Conservation (phyloP, 1,284 basidiomycete species). For the Cryptococcus sp. region DNA sequence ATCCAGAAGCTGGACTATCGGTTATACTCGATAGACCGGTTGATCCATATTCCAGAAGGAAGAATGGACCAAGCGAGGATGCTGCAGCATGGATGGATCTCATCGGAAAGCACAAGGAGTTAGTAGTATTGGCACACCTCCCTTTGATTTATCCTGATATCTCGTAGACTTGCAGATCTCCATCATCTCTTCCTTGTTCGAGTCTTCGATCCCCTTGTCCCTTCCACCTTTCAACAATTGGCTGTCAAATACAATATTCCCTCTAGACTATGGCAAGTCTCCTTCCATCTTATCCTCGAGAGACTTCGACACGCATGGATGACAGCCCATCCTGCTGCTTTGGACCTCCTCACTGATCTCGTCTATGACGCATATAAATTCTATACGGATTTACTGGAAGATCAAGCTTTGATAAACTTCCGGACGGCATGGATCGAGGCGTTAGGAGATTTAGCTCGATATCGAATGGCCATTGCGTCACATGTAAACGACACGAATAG, state of each 20-base stretch:
- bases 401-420: slow-evolving; percentile 66
- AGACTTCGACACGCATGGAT: slow-evolving; percentile 73
- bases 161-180: slow-evolving; percentile 70
- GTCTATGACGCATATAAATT: slow-evolving; percentile 94
- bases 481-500: slow-evolving; percentile 37
- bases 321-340: slow-evolving; percentile 34
- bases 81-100: slow-evolving; percentile 44
- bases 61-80: slow-evolving; percentile 17
- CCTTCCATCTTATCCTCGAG: slow-evolving; percentile 85
- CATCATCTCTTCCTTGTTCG: slow-evolving; percentile 84
- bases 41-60: slow-evolving; percentile 13
- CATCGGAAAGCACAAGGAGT: slow-evolving; percentile 45
- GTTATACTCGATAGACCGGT: slow-evolving; percentile 20
- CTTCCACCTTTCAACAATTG: slow-evolving; percentile 78
- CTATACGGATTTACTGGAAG: slow-evolving; percentile 84
- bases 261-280: slow-evolving; percentile 84
- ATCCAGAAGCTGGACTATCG: slow-evolving; percentile 38
- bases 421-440: slow-evolving; percentile 89
- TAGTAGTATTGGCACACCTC: slow-evolving; percentile 2
- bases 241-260: slow-evolving; percentile 94
- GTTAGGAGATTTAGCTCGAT: slow-evolving; percentile 89
- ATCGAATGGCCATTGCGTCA: slow-evolving; percentile 82
- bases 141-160: not conserved
- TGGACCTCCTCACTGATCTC: slow-evolving; percentile 79
- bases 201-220: slow-evolving; percentile 78